These are phyloP conservation scores for Candida nonsorbophila DNA, from an alignment of 805 yeast genomes.

Conservation along the genomic window DNA sequence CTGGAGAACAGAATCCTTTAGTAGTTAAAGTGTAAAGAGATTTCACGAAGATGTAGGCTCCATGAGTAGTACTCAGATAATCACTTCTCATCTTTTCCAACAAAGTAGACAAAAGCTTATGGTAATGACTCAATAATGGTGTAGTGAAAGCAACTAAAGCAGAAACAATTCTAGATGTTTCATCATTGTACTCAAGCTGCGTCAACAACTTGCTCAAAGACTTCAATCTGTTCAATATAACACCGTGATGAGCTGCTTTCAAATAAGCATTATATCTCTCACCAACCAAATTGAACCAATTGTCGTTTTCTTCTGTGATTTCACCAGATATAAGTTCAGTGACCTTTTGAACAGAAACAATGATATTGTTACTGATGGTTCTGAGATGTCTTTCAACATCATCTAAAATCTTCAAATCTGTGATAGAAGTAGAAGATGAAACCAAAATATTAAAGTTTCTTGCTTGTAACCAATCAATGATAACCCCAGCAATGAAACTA, in stretches of 20 bases:
- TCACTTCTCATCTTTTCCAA: conserved; percentile 39
- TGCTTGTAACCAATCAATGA: conserved; percentile 42
- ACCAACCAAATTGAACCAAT: conserved; percentile 60
- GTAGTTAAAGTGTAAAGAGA: conserved; percentile 58
- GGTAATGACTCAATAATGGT: conserved; percentile 63
- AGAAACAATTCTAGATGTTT: conserved; percentile 32
- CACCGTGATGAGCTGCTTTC: conserved; percentile 35
- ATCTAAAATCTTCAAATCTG: conserved; percentile 16
- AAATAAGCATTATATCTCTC: conserved; percentile 36
- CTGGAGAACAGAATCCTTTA: conserved; percentile 91
- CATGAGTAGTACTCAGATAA: conserved; percentile 53
- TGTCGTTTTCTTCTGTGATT: conserved; percentile 45
- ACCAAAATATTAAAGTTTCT: conserved; percentile 13
- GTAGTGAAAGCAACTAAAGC: conserved; percentile 51
- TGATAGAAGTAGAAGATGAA: conserved; percentile 19
- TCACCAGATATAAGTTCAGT: conserved; percentile 29
- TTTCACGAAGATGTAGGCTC: conserved; percentile 54
- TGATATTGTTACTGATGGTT: conserved; percentile 49
- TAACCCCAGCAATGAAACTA: conserved; percentile 44
- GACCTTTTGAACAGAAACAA: conserved; percentile 64
- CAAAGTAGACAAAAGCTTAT: conserved; percentile 40
- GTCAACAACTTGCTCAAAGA: conserved; percentile 29
- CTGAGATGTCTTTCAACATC: conserved; percentile 45
- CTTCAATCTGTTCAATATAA: conserved; percentile 30
- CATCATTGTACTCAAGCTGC: conserved; percentile 28